Evolutionary conservation across 2,329 filamentous ascomycete species (phyloP).

Genomic region (Neofusicoccum ribis): DNA sequence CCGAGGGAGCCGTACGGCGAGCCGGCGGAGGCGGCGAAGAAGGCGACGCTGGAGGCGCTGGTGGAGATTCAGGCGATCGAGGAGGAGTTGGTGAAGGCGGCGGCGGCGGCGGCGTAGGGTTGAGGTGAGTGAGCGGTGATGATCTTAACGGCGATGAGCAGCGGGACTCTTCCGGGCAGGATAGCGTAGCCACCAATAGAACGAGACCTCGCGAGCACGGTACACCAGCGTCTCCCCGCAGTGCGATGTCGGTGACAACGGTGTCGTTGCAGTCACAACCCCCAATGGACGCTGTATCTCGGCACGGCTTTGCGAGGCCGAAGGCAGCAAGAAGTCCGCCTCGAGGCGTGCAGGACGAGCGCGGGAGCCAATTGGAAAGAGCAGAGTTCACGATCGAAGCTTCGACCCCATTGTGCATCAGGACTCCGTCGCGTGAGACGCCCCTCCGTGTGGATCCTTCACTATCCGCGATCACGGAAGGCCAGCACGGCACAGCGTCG

Average conservation of each 20-base stretch:
- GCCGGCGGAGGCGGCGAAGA: constrained; percentile 24
- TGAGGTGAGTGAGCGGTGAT: neutral
- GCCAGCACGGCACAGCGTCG: constrained; percentile 7
- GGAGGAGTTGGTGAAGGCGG: neutral
- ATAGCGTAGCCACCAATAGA: neutral
- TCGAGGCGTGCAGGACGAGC: neutral
- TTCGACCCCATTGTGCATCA: neutral
- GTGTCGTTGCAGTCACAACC: neutral
- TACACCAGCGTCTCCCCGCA: neutral
- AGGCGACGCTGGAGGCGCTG: neutral
- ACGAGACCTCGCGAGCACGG: neutral
- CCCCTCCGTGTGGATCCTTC: constrained; percentile 10
- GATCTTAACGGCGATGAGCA: neutral
- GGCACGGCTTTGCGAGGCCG: neutral
- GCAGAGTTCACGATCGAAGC: neutral
- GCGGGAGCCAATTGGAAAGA: neutral
- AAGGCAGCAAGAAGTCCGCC: neutral
- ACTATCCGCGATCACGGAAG: constrained; percentile 5
- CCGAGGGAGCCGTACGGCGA: constrained; percentile 64
- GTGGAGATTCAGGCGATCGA: constrained; percentile 14
- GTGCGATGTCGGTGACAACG: constrained; percentile 4
- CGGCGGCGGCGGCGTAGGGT: neutral
- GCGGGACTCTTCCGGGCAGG: neutral
- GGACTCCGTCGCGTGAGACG: neutral
- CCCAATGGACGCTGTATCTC: neutral